Base-by-base conservation (phyloP, 257 asterid genomes). In the Cruciata laevipes region DNA sequence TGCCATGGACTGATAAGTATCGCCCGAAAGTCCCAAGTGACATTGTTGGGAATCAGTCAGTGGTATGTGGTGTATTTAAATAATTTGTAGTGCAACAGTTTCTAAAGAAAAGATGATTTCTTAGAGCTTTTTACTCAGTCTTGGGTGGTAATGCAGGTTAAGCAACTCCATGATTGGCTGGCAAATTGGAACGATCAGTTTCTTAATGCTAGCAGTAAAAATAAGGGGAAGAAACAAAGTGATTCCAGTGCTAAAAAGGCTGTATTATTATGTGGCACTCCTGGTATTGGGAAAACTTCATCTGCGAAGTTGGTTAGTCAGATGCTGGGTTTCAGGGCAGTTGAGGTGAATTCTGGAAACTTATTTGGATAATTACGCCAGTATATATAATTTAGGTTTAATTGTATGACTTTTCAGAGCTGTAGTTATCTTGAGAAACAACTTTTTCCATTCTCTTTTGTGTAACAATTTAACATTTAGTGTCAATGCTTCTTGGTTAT, bases 81-180 rank as follows among this genome's bases (percentile, higher is more conserved):
- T 60, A 51, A 16, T 73, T 68, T 75, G 51, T 27, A 37, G 78
- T 70, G 21, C 64, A 44, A n/a, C 33, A 27, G 18, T 33, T 61
- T 75, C 16, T 42, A 30, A 70, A 61, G 37, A 65, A 53, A 47
- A 17, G 55, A 47, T 47, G 55, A 51, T 13, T 59, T 37, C 13
- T 55, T 49, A 47, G 62, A 38, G 40, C 38, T 2, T 67, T 66
- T 65, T 37, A 57, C 65, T 64, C 3, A 38, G 38, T 60, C 24
- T 61, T 62, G 69, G 62, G 57, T n/a, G 30, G 58, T 8, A 64
- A 69, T 83, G 79, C 84, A 94, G 99, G 96, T 94, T 79, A 91
- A 88, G 73, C 99, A 94, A 80, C 91, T 94, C 77, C 97, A 88
- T 75, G 96, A 87, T 79, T 94, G 99, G 99, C 86, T 94, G 63